Percentiles rank a stretch among this genome's conserved stretches.
phyloP scores from a whole-genome alignment of 1,139 yeast species.

The Suhomyces ambrosiae region DNA sequence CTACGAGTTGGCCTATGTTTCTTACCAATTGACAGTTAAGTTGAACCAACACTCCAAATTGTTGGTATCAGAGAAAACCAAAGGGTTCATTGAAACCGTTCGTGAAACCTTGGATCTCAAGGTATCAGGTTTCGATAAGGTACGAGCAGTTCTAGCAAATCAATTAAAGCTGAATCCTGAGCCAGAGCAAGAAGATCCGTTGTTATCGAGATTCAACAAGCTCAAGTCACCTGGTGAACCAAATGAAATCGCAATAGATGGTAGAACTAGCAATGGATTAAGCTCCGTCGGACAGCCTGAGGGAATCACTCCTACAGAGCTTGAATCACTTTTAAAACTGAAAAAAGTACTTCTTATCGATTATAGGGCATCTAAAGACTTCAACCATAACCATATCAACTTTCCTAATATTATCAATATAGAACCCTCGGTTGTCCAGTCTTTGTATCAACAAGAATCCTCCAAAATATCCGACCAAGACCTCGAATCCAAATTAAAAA shows the following conservation, averaged over 20 bases:
- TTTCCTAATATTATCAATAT: slow-evolving; percentile 61
- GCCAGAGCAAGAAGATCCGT: slow-evolving; percentile 17
- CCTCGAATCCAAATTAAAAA: slow-evolving; percentile 57
- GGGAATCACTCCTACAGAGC: slow-evolving; percentile 27
- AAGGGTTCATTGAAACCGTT: slow-evolving; percentile 25
- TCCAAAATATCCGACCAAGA: slow-evolving; percentile 58
- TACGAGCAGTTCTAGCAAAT: slow-evolving; percentile 6
- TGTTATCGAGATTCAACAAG: slow-evolving; percentile 19
- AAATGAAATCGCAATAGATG: no score
- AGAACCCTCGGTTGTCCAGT: slow-evolving; percentile 58
- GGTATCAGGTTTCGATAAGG: slow-evolving; percentile 12
- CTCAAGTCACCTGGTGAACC: slow-evolving; percentile 9
- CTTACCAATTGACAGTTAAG: slow-evolving; percentile 22
- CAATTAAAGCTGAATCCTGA: no score
- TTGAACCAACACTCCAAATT: slow-evolving; percentile 20
- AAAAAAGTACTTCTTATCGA: slow-evolving; percentile 58
- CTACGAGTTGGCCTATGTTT: slow-evolving; percentile 38
- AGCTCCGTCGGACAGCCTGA: no score
- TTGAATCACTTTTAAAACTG: slow-evolving; percentile 20
- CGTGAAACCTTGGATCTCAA: slow-evolving; percentile 27
- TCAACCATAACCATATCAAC: slow-evolving; percentile 60
- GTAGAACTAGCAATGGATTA: no score
- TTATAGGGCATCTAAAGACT: slow-evolving; percentile 60
- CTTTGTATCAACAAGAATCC: no score
- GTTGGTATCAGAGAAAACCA: slow-evolving; percentile 17